These are phyloP conservation scores for Tetracladium setigerum DNA, from an alignment of 495 filamentous ascomycete genomes.

Conservation along the genomic window DNA sequence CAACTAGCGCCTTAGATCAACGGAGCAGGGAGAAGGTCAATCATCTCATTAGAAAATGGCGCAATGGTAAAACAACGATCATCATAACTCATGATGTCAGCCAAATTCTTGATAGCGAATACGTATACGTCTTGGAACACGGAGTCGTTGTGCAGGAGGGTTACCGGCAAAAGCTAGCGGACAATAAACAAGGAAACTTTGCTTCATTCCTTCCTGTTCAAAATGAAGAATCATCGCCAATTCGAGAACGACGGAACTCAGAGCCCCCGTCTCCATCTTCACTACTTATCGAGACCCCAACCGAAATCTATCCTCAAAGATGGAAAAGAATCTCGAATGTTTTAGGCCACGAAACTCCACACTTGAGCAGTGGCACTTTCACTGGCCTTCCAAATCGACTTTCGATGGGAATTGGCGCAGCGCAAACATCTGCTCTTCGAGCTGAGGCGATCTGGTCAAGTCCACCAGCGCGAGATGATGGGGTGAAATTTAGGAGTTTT, in stretches of 20 bases:
- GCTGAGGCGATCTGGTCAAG: neutral
- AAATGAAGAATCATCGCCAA: too few species aligned
- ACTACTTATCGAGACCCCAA: neutral
- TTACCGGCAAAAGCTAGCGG: conserved; percentile 33
- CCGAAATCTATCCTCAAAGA: neutral
- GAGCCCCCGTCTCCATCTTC: neutral
- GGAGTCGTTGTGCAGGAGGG: conserved; percentile 67
- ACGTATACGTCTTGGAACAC: conserved; percentile 71
- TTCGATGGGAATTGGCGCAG: neutral
- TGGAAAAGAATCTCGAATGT: neutral
- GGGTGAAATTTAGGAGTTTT: neutral
- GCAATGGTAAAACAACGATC: conserved; percentile 75
- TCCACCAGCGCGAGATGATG: conserved; percentile 4
- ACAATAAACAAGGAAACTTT: conserved; percentile 20
- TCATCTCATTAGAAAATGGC: conserved; percentile 64
- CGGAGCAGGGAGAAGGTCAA: conserved; percentile 60
- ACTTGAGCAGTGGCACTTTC: too few species aligned
- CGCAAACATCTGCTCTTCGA: neutral
- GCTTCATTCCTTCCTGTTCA: conserved; percentile 2
- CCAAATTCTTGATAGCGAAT: conserved; percentile 68
- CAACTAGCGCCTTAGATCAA: conserved; percentile 75
- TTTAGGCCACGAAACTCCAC: neutral
- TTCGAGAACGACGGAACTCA: neutral
- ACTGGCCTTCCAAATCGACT: neutral
- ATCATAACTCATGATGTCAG: conserved; percentile 88